Evolutionary conservation across 164 flowering plant genomes (phyloP), one percentile per base, ranked within the genome.

Genomic region (Vitis amurensis): DNA sequence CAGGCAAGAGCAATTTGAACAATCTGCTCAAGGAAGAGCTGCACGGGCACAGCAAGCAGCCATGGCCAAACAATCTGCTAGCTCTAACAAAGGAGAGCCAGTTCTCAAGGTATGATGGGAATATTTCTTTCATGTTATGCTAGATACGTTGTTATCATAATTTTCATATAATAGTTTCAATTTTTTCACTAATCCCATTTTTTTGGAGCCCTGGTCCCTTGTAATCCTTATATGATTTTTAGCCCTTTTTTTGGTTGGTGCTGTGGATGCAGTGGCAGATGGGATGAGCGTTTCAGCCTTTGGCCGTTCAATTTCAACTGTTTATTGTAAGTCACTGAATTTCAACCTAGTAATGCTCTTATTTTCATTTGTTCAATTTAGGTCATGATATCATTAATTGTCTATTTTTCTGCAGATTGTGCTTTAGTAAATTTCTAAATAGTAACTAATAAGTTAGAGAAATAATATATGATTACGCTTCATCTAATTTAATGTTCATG

Each of bases 1-100:
- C 80, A 94, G 98, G 86, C 97, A 90, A 84, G 96, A 89, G 81
- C 74, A 91, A 66, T 94, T 94, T 83, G 96, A 90, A 49, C 79
- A 88, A 53, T 91, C 98, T 60, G 90, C 96, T 19, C 93, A 90
- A 12, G 97, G 98, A 78, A 89, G 86, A 79, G 98, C 98, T 73
- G 94, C 94, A 31, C 90, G 87, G 59, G 97, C 96, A 49, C 97
- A 94, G 76, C n/a, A 67, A 37, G 81, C 84, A 47, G 90, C 84
- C 51, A 77, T 61, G 55, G 89, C 91, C 49, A 94, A 91, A 77
- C 87, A 89, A 76, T 74, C 90, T 44, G 81, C 84, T 16, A 74
- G 74, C 64, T 19, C 91, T n/a, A 84, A 84, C 73, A 84, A 68
- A 71, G 93, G 94, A 50, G 94, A 90, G 76, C 97, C 96, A 19